Base-by-base conservation (phyloP, 2,329 filamentous ascomycete genomes). In the Aureobasidium leucospermi region DNA sequence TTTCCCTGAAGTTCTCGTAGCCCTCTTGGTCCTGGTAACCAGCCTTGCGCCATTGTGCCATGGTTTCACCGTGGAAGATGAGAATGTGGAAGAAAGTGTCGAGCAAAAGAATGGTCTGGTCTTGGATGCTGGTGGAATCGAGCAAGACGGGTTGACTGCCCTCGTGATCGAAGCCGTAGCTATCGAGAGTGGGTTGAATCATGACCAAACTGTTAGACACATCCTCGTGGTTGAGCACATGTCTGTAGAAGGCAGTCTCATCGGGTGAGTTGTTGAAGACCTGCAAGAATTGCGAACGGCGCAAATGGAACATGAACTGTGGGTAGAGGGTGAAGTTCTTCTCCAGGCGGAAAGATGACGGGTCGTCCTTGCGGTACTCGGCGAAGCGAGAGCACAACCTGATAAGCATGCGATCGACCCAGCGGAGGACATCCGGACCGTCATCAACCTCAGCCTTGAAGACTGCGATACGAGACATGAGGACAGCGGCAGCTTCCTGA, bases 51-150 rank as follows among this genome's bases (percentile, higher is more conserved):
- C 94, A 99, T 72, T 96, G 91, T 0, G 94, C 94, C 74, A 97
- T 89, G 0, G 93, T 97, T 79, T 99, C 93, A 63, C 94, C 94
- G 69, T 99, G 92, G 83, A 97, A 99, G 67, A 99, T 99, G 59
- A 99, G 84, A 63, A 99, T 99, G 73, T 99, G 94, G 83, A 99
- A 99, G 80, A 99, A 99, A 0, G 94, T 97, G 69, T 99, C 94
- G 59, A 99, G 86, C 10, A 99, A 85, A 53, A 99, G 82, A 62
- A 97, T 89, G 62, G 96, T 95, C 23, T 92, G 89, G 9, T 91
- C 88, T 71, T 97, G 93, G 67, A 99, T 99, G 6, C 91, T 96
- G 38, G 91, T 92, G 13, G 93, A 97, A 73, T 99, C 94, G 38
- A 99, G 83, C 28, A 99, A 79, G n/a, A 99, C 94, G 1, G 94